These are phyloP conservation scores for Ceratocystis destructans DNA, from an alignment of 2,329 filamentous ascomycete genomes.

Conservation along the genomic window DNA sequence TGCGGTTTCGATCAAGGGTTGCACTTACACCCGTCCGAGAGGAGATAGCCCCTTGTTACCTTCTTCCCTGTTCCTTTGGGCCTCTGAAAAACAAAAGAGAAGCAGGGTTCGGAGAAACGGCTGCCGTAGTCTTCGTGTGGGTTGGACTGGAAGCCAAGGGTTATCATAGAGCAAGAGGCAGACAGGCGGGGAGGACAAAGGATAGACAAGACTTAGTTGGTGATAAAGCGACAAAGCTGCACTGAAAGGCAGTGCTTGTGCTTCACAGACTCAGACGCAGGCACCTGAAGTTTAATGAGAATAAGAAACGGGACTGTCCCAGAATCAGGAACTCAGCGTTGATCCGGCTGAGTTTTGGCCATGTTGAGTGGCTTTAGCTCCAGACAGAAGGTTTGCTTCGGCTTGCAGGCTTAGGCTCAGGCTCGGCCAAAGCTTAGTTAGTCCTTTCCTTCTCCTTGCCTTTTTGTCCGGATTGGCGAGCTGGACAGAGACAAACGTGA, in stretches of 20 bases:
- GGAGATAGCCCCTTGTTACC: not conserved
- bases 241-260: not conserved
- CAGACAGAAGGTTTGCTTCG: not conserved
- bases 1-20: not conserved
- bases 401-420: too few relatives aligned
- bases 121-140: not conserved
- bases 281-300: not conserved
- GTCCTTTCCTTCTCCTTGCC: not conserved
- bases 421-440: too few relatives aligned
- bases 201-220: too few relatives aligned
- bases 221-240: too few relatives aligned
- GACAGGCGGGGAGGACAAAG: too few relatives aligned
- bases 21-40: not conserved
- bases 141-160: not conserved
- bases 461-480: not conserved
- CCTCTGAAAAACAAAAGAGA: not conserved
- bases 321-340: too few relatives aligned
- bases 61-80: not conserved
- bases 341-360: too few relatives aligned
- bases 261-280: not conserved
- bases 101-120: not conserved
- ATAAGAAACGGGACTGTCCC: not conserved
- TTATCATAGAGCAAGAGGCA: too few relatives aligned
- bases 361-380: too few relatives aligned
- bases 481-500: conserved; percentile 9